Base-by-base conservation (phyloP, 352 stramenopile genomes). In the Albugo laibachii region DNA sequence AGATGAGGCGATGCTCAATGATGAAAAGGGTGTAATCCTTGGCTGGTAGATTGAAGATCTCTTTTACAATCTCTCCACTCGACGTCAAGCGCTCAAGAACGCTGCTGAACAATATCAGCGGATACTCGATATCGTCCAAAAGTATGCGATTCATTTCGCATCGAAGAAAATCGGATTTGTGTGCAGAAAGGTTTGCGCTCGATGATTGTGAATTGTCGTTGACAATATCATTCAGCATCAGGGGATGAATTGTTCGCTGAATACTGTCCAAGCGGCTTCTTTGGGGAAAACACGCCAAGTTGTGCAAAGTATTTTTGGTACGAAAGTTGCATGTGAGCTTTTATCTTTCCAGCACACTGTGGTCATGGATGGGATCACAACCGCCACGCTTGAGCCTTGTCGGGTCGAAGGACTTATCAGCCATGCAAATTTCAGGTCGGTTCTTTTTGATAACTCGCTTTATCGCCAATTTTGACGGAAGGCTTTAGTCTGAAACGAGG, bases 1-100 rank as follows among this genome's bases (percentile, higher is more conserved):
- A 51, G 2, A 3, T 1, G 15, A 16, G 2, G 14, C 34, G 31
- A 31, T 43, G 24, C 27, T 41, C 11, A 48, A 35, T 27, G 45
- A 49, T 4, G 2, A n/a, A 2, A 39, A n/a, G 11, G 41, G 20
- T 4, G 21, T 37, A 36, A 38, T 12, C 31, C 20, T 8, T 0
- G 20, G 11, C 2, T 35, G 38, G 5, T 50, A 84, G 76, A 83
- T 95, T 10, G 83, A 98, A 47, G 95, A 99, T 62, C 67, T 99
- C 37, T 99, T 99, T 69, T 97, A 98, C 67, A 99, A 99, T 58
- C 72, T 99, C 36, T 83, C 77, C 19, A 96, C 92, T 46, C 71
- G 95, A 19, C 75, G 83, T 47, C 69, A 93, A 41, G 88, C 88
- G 27, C 79, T 98, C 31, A 92, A 92, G 50, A 95, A 94, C 56